A percentile compares a stretch with the other conserved stretches of the same genome.
Evolutionary conservation across 116 monocot genomes (phyloP).

Genomic region (Cymodocea nodosa): DNA sequence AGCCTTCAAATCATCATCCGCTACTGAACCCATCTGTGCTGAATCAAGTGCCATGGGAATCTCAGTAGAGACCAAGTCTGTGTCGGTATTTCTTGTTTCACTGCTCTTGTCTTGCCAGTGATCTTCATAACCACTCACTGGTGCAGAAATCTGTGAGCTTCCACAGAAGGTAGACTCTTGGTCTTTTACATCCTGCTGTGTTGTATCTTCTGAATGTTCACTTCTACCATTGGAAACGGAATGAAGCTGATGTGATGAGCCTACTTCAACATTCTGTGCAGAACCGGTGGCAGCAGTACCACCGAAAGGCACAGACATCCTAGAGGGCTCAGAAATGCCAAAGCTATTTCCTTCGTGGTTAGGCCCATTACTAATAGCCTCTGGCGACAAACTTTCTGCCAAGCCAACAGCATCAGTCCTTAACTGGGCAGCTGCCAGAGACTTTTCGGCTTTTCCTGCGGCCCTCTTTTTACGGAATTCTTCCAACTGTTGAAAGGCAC

Average conservation of each 20-base stretch:
- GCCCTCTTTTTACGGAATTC: constrained; percentile 87
- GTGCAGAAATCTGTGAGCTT: constrained; percentile 17
- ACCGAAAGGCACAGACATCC: constrained; percentile 1
- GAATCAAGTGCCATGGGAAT: neutral
- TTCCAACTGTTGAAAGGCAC: constrained; percentile 39
- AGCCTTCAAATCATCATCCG: neutral
- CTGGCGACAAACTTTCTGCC: constrained; percentile 22
- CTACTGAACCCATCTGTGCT: neutral
- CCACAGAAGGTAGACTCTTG: constrained; percentile 17
- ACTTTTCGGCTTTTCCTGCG: constrained; percentile 44
- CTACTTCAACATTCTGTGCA: constrained; percentile 7
- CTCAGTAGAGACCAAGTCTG: neutral
- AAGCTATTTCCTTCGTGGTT: constrained; percentile 6
- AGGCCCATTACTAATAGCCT: constrained; percentile 15
- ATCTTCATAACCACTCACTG: constrained; percentile 37
- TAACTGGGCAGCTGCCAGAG: constrained; percentile 31
- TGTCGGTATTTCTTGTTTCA: neutral
- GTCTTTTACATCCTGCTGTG: neutral
- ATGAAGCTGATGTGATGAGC: constrained; percentile 16
- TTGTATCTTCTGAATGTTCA: neutral
- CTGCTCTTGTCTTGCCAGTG: constrained; percentile 13
- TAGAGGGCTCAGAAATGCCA: constrained; percentile 6
- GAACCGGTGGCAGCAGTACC: constrained; percentile 9
- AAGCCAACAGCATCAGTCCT: constrained; percentile 23
- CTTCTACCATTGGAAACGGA: neutral